A percentile compares a stretch with the other conserved stretches of the same genome.
phyloP scores from a whole-genome alignment of 306 rosid species.

The Cucumis cinereus region DNA sequence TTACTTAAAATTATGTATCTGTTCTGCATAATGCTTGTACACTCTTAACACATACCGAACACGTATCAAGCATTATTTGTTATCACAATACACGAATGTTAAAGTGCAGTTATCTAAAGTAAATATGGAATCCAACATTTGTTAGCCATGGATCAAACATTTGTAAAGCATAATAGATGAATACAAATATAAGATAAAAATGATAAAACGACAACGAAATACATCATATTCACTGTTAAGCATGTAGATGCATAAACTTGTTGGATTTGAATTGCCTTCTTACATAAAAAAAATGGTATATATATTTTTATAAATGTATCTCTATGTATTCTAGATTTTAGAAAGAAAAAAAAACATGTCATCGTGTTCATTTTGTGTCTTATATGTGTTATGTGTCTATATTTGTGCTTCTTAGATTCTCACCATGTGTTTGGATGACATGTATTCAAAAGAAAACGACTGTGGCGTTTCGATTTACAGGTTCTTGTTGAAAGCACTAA shows the following conservation, averaged over 20 bases:
- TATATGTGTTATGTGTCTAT: not conserved
- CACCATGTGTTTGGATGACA: not conserved
- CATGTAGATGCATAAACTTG: not conserved
- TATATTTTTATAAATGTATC: too few species aligned
- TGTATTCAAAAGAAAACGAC: not conserved
- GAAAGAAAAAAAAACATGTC: not conserved
- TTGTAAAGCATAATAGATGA: not conserved
- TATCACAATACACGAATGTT: not conserved
- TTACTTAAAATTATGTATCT: not conserved
- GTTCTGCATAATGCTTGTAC: not conserved
- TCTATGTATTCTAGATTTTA: not conserved
- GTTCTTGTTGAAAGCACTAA: not conserved
- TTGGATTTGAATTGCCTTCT: not conserved
- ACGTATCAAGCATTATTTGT: not conserved
- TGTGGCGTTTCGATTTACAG: not conserved
- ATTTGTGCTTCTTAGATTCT: not conserved
- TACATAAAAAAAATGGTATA: too few species aligned
- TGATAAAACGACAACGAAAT: not conserved
- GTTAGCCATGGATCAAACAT: not conserved
- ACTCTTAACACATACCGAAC: not conserved
- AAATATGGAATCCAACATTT: not conserved
- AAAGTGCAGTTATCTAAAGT: not conserved
- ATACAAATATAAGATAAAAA: not conserved
- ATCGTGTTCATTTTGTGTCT: not conserved
- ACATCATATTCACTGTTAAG: not conserved